Conservation (phyloP, 352 stramenopile species). For the Globisporangium megalacanthum region DNA sequence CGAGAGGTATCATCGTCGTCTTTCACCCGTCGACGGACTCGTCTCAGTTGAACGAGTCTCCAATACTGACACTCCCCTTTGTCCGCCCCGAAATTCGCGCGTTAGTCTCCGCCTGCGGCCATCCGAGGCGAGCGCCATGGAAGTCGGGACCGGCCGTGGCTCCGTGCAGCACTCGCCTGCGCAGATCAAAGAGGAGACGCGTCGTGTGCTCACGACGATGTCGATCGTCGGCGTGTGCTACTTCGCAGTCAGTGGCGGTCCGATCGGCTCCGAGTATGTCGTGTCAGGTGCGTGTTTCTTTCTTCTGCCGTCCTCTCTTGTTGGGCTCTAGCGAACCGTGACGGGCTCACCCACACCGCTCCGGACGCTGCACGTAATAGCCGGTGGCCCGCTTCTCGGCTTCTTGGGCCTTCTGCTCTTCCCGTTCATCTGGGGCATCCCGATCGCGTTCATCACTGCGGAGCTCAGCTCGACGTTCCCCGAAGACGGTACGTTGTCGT, state of each 20-base stretch:
- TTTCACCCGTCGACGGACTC: neutral
- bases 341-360: neutral
- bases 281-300: constrained; percentile 25
- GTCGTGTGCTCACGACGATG: constrained; percentile 47
- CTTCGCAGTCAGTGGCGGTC: constrained; percentile 41
- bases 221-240: constrained; percentile 55
- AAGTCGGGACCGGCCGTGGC: constrained; percentile 20
- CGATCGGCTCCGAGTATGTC: constrained; percentile 38
- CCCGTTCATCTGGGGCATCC: constrained; percentile 87
- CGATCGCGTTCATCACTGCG: constrained; percentile 89
- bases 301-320: too few relatives aligned
- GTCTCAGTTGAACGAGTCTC: too few relatives aligned
- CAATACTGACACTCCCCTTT: neutral
- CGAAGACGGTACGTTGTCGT: constrained; percentile 45
- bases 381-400: constrained; percentile 57
- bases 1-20: constrained; percentile 18
- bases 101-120: constrained; percentile 15
- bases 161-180: constrained; percentile 26
- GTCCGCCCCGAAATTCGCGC: neutral
- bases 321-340: too few relatives aligned
- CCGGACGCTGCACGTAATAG: constrained; percentile 1
- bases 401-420: constrained; percentile 86
- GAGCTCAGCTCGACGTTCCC: constrained; percentile 89
- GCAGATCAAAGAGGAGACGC: constrained; percentile 35
- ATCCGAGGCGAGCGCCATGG: constrained; percentile 25